Evolutionary conservation across 495 filamentous ascomycete species (phyloP).

Genomic region (Podospora conica): DNA sequence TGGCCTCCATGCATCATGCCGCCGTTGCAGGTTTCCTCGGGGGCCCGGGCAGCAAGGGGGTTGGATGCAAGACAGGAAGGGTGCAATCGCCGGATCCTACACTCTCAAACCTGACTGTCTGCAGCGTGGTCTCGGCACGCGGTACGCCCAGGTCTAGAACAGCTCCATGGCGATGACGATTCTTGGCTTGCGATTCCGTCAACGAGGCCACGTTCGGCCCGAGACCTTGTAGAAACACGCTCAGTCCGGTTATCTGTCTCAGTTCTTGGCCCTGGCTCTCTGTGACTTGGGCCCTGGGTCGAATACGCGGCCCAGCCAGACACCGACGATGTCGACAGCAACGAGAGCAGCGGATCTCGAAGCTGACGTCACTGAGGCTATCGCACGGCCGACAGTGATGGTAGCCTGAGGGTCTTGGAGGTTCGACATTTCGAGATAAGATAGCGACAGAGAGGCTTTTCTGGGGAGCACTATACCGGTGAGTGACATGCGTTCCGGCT

Average conservation of each 20-base stretch:
- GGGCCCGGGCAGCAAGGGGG: constrained; percentile 4
- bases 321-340: background rate
- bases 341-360: background rate
- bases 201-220: background rate
- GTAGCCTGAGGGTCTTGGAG: background rate
- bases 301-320: background rate
- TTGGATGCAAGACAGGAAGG: background rate
- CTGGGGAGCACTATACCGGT: constrained; percentile 17
- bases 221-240: background rate
- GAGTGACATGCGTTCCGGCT: constrained; percentile 24
- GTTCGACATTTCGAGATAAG: constrained; percentile 1
- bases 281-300: background rate
- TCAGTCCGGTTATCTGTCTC: background rate
- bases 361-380: background rate
- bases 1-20: constrained; percentile 15
- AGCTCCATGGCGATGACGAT: background rate
- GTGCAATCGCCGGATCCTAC: background rate
- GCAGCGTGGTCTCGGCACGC: background rate
- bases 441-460: constrained; percentile 1
- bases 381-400: background rate
- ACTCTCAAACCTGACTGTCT: background rate
- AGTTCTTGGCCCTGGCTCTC: background rate
- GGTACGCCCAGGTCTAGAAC: background rate
- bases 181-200: background rate
- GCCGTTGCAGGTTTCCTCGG: constrained; percentile 11